Evolutionary conservation across 2,329 filamentous ascomycete species (phyloP), one percentile per base, ranked within the genome.

Genomic region (Onygenales sp.): DNA sequence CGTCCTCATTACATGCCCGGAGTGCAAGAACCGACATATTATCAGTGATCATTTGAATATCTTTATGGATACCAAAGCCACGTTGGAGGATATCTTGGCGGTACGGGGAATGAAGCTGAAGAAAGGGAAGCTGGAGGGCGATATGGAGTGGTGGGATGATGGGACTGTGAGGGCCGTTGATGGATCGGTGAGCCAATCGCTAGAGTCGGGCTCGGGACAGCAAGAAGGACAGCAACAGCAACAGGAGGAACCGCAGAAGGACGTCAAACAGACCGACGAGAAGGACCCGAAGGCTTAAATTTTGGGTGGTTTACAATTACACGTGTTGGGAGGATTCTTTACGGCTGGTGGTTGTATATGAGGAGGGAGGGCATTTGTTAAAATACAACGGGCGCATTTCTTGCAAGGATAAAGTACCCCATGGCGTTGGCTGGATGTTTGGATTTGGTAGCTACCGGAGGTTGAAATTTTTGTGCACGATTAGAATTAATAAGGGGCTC

Each of bases 61-160:
- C 56, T 76, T 75, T 59, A 67, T 70, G 50, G 72, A 75, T 51
- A 58, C 67, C 44, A 65, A 64, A 32, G 68, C 62, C 11, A 74
- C 70, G 0, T 56, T 75, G 17, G 73, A 74, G 55, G 73, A 74
- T 59, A 66, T 75, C 17, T 49, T 75, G 49, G 56, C 63, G 27
- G 58, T 67, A 34, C 64, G 68, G 49, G 72, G 72, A 1, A 87
- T 94, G 68, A 85, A 92, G 57, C 70, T 97, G 49, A 80, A 93
- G 73, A 86, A 86, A 64, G 92, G 91, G 4, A 79, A 83, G 58
- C 71, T 86, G 50, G 84, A 91, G 51, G 89, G 88, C n/a, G 87
- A 95, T 66, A 74, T 96, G 47, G 92, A 97, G 68, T 93, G 96
- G 61, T 95, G 90, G 86, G 85, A 87, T 33, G 88, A 95, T 59